phyloP scores from a whole-genome alignment of 2,329 filamentous ascomycete genomes.

The Cladophialophora bantiana region DNA sequence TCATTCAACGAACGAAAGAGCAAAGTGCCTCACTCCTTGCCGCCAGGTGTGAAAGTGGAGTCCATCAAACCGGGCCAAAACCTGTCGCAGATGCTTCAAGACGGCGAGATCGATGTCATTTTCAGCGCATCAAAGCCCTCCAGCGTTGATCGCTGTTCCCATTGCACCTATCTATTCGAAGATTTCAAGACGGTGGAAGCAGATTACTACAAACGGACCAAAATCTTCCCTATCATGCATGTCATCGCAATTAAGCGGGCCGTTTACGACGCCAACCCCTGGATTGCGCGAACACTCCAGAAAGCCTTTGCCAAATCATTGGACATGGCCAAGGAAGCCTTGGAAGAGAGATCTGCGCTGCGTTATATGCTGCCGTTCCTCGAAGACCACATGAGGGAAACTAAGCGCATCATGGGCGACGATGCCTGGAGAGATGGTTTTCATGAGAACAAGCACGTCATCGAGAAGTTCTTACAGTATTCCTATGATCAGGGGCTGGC shows the following conservation, averaged over 20 bases:
- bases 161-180: conserved; percentile 31
- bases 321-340: conserved; percentile 36
- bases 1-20: conserved; percentile 25
- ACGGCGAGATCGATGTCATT: conserved; percentile 38
- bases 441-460: conserved; percentile 35
- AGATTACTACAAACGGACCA: conserved; percentile 34
- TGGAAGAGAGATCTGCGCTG: conserved; percentile 32
- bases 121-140: conserved; percentile 38
- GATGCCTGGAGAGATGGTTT: conserved; percentile 38
- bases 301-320: conserved; percentile 35
- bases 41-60: conserved; percentile 27
- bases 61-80: conserved; percentile 23
- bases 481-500: conserved; percentile 33
- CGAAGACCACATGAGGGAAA: conserved; percentile 36
- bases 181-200: conserved; percentile 38
- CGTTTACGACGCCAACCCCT: conserved; percentile 38
- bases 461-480: conserved; percentile 37
- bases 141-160: conserved; percentile 26
- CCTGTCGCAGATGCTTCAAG: conserved; percentile 35
- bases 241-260: conserved; percentile 34
- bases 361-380: conserved; percentile 41
- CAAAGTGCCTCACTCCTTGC: conserved; percentile 43
- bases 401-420: conserved; percentile 18
- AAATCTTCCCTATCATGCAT: conserved; percentile 40
- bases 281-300: conserved; percentile 36